These are phyloP conservation scores for Irpex sp. DNA, from an alignment of 1,284 basidiomycete species.

Conservation along the genomic window DNA sequence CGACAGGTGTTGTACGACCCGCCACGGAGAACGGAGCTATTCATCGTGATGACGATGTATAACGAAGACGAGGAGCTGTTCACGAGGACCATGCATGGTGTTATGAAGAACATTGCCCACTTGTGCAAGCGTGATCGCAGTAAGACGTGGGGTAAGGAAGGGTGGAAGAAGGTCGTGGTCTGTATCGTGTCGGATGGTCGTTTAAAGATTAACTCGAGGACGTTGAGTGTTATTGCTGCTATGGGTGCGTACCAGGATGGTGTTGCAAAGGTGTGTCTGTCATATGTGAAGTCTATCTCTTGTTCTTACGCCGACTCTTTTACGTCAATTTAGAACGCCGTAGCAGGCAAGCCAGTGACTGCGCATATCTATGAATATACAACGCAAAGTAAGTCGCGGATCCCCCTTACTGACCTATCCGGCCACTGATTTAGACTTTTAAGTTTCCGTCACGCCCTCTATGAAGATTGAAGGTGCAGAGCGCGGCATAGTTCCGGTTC, in stretches of 20 bases:
- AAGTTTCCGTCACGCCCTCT: conserved; percentile 77
- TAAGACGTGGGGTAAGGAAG: conserved; percentile 94
- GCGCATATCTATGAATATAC: conserved; percentile 97
- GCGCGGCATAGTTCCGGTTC: conserved; percentile 79
- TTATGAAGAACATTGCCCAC: conserved; percentile 84
- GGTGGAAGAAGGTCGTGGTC: conserved; percentile 90
- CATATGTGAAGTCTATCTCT: not conserved
- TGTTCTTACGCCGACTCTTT: not conserved
- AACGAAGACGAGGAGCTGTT: conserved; percentile 76
- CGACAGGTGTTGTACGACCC: conserved; percentile 82
- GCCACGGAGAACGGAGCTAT: conserved; percentile 75
- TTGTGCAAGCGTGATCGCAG: conserved; percentile 77
- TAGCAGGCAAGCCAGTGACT: conserved; percentile 81
- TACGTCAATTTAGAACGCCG: conserved; percentile 50
- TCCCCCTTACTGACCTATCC: not conserved
- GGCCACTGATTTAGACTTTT: conserved; percentile 11
- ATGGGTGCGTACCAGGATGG: conserved; percentile 83
- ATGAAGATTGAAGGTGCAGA: conserved; percentile 82
- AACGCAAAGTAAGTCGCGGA: conserved; percentile 61
- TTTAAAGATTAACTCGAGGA: conserved; percentile 81
- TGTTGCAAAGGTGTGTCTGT: conserved; percentile 72
- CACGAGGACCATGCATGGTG: conserved; percentile 86
- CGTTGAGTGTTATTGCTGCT: conserved; percentile 79
- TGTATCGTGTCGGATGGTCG: conserved; percentile 71
- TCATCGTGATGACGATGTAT: conserved; percentile 80